Percentiles rank a stretch among this genome's conserved stretches.
These are phyloP conservation scores for Ascochyta lentis DNA, from an alignment of 2,329 filamentous ascomycete genomes.

Conservation along the genomic window DNA sequence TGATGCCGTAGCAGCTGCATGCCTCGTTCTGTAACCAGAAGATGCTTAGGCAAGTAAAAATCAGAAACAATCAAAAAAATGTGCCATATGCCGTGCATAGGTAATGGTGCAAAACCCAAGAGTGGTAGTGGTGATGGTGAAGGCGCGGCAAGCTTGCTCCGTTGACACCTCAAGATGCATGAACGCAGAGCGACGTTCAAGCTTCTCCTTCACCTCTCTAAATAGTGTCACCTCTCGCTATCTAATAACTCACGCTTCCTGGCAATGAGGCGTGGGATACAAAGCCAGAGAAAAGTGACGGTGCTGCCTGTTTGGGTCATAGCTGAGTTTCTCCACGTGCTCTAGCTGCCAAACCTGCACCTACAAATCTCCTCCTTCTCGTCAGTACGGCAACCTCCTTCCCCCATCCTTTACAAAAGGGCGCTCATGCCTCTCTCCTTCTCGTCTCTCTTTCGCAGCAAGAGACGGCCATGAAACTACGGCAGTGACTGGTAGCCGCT, in stretches of 20 bases:
- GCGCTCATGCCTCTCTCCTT: slow-evolving; percentile 10
- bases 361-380: slow-evolving; percentile 39
- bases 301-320: slow-evolving; percentile 39
- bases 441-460: slow-evolving; percentile 2
- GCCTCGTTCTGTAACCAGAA: slow-evolving; percentile 47
- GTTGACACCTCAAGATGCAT: background rate
- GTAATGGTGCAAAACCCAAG: background rate
- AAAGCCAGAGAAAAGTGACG: slow-evolving; percentile 70
- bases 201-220: background rate
- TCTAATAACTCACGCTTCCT: slow-evolving; percentile 70
- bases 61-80: background rate
- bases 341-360: slow-evolving; percentile 33
- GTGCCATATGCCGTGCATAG: background rate
- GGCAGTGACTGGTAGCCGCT: slow-evolving; percentile 35
- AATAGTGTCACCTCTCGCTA: slow-evolving; percentile 61
- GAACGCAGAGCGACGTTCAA: background rate
- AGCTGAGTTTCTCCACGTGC: slow-evolving; percentile 40
- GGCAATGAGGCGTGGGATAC: slow-evolving; percentile 69
- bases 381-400: slow-evolving; percentile 28
- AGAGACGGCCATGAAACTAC: slow-evolving; percentile 29
- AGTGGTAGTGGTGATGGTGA: background rate
- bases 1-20: slow-evolving; percentile 44
- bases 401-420: slow-evolving; percentile 23
- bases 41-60: slow-evolving; percentile 40
- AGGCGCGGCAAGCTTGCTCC: background rate